Base-by-base conservation (phyloP, 345 rosid species). In the Barbarea vulgaris region DNA sequence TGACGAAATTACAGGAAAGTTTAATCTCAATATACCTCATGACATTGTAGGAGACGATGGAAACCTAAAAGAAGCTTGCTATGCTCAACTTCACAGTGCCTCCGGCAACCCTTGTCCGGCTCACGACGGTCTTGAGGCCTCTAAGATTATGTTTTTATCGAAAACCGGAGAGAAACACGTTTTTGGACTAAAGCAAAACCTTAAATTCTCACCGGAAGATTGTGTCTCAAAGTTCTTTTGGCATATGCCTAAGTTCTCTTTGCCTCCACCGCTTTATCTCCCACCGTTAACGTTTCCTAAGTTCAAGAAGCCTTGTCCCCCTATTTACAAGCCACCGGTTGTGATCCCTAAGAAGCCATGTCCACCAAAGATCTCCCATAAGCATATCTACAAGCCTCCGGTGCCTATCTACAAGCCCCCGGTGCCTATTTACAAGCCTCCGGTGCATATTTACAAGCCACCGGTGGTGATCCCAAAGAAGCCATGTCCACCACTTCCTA, bases 41-140 rank as follows among this genome's bases (percentile, higher is more conserved):
- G 87, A 84, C 13, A 47, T 91, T 14, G 78, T 86, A 4, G 51
- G 69, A 15, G 73, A 87, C 54, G 83, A 85, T 47, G 96, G 86
- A 6, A 79, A 70, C 42, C 53, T 91, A 25, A 85, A 81, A 73
- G 88, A 88, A 72, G 87, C 83, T 55, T 93, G 98, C 72, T 89
- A 91, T 57, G 98, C 97, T 13, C 93, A 87, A 67, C 92, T 93
- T 70, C 89, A 85, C 62, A 86, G 92, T 55, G 86, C 84, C 33
- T 82, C 92, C 1, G 80, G 81, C 5, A 25, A 58, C 0, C 89
- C 96, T 19, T 93, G 98, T 60, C 89, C 96, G 0, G 63, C 84
- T 17, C 79, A 80, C 31, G 74, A 72, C 9, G 87, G 87, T 48
- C 24, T 89, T 0, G 81, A 87, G 14, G 80, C 97, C 24, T 36